Evolutionary conservation across 257 asterid species (phyloP).

Genomic region (Orobanche coerulescens): DNA sequence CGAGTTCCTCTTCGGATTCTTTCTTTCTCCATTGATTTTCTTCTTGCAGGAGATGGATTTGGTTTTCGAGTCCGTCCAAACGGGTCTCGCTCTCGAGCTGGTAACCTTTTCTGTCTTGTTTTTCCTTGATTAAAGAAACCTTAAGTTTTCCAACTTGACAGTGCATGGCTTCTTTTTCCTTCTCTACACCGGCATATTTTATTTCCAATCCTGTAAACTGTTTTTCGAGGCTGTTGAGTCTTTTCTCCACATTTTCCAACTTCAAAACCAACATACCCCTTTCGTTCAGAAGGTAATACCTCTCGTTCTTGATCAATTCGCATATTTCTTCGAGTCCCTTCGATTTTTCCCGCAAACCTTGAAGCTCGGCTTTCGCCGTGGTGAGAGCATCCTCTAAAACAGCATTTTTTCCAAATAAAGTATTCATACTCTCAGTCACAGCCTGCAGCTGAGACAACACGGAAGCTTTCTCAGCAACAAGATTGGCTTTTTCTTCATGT

Average conservation of each 20-base stretch:
- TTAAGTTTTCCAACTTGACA: conserved; percentile 50
- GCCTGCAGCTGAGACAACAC: conserved; percentile 66
- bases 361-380: conserved; percentile 65
- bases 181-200: conserved; percentile 56
- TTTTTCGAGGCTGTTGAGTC: conserved; percentile 51
- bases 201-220: conserved; percentile 61
- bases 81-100: conserved; percentile 47
- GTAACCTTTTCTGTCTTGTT: conserved; percentile 54
- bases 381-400: conserved; percentile 69
- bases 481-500: conserved; percentile 56
- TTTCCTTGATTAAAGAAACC: conserved; percentile 51
- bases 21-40: conserved; percentile 63
- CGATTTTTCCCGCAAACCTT: conserved; percentile 87
- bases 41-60: conserved; percentile 61
- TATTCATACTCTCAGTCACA: conserved; percentile 70
- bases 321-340: conserved; percentile 79
- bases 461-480: conserved; percentile 69
- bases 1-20: conserved; percentile 73
- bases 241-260: conserved; percentile 56
- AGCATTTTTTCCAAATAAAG: conserved; percentile 63
- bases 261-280: conserved; percentile 44
- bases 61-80: conserved; percentile 56
- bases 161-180: conserved; percentile 61
- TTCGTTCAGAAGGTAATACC: conserved; percentile 54
- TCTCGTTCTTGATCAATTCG: conserved; percentile 63